These are phyloP conservation scores for Apophysomyces elegans DNA, from an alignment of 371 early-diverging fungal species.

Conservation along the genomic window DNA sequence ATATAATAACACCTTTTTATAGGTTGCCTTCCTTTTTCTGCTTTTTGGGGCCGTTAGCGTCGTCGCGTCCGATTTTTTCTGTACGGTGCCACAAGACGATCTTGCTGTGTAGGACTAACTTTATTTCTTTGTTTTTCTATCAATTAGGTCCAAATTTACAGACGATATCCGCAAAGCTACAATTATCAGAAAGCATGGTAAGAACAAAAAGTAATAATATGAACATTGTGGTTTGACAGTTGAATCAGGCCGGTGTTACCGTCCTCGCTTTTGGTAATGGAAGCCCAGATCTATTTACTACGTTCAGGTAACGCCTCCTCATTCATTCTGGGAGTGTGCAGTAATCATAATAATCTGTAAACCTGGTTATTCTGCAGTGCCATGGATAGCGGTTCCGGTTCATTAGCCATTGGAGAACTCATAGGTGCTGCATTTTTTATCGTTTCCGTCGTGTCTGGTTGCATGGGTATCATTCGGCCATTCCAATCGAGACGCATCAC, in stretches of 20 bases:
- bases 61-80: conserved; percentile 75
- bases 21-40: conserved; percentile 47
- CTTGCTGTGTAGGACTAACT: conserved; percentile 3
- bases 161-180: conserved; percentile 64
- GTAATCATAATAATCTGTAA: not conserved
- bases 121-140: not conserved
- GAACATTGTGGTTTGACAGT: conserved; percentile 1
- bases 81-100: conserved; percentile 36
- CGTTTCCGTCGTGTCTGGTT: conserved; percentile 73
- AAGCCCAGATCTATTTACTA: conserved; percentile 82
- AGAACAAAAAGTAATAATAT: conserved; percentile 3
- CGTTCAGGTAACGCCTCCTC: conserved; percentile 54
- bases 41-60: conserved; percentile 69
- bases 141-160: conserved; percentile 62
- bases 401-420: conserved; percentile 81
- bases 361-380: conserved; percentile 49
- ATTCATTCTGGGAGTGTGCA: not conserved
- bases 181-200: conserved; percentile 72
- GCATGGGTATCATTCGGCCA: conserved; percentile 70
- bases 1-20: conserved; percentile 7
- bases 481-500: conserved; percentile 68
- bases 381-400: conserved; percentile 70
- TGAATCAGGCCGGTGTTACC: conserved; percentile 81
- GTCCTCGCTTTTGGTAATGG: conserved; percentile 87
- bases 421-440: conserved; percentile 84